A percentile compares a stretch with the other conserved stretches of the same genome.
Conservation (phyloP, 352 stramenopile genomes). For the Phytopythium helicoides region DNA sequence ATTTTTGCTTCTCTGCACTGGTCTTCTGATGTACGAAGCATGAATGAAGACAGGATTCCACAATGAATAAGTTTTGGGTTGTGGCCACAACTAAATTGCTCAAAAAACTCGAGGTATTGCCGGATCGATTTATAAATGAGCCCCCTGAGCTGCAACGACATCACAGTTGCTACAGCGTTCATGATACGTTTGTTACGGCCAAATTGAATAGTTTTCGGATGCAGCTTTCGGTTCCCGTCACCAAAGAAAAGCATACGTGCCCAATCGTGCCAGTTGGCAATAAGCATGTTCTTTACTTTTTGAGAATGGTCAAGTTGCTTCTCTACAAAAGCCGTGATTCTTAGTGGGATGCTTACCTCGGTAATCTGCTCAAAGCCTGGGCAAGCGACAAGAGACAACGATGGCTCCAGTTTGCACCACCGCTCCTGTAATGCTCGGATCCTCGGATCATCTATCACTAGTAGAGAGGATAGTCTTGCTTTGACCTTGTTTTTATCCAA, state of each 20-base stretch:
- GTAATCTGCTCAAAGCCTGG: conserved; percentile 26
- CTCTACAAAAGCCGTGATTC: conserved; percentile 53
- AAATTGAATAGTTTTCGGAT: too few relatives aligned
- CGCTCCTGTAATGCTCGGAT: conserved; percentile 54
- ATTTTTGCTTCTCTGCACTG: not conserved
- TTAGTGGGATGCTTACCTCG: conserved; percentile 17
- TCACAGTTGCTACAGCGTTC: conserved; percentile 57
- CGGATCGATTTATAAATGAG: conserved; percentile 65
- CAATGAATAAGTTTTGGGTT: not conserved
- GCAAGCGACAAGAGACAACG: conserved; percentile 44
- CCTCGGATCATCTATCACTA: conserved; percentile 50
- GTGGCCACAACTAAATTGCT: conserved; percentile 28
- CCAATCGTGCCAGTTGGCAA: conserved; percentile 62
- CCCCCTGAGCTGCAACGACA: conserved; percentile 71
- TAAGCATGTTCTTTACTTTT: conserved; percentile 36
- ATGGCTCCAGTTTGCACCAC: conserved; percentile 56
- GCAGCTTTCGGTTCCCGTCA: too few relatives aligned
- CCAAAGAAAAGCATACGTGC: conserved; percentile 42
- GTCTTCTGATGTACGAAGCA: not conserved
- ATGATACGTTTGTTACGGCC: conserved; percentile 48
- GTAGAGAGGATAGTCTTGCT: conserved; percentile 28
- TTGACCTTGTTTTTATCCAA: conserved; percentile 39
- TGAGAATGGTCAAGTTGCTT: conserved; percentile 48
- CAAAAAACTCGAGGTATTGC: conserved; percentile 67
- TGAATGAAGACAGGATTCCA: conserved; percentile 6